These are phyloP conservation scores for Krasilnikovozyma curviuscula DNA, from an alignment of 768 basidiomycete species.

Conservation along the genomic window DNA sequence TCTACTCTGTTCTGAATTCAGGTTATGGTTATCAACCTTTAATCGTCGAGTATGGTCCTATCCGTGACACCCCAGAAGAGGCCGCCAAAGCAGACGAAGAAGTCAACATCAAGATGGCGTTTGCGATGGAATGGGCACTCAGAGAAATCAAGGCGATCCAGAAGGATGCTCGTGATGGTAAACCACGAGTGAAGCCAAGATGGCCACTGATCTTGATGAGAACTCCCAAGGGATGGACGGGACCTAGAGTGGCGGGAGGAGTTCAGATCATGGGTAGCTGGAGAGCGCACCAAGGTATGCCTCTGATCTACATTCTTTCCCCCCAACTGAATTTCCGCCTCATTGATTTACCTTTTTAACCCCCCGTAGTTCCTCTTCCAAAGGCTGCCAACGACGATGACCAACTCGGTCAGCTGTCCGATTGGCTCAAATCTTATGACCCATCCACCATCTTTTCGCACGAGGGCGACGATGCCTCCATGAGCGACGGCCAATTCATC, in stretches of 20 bases:
- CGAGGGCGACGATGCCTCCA: neutral
- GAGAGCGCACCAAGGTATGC: constrained; percentile 48
- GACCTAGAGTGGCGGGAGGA: constrained; percentile 47
- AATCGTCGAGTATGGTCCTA: constrained; percentile 42
- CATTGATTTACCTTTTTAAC: neutral
- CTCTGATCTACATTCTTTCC: neutral
- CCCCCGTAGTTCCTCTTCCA: constrained; percentile 51
- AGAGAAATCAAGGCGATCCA: constrained; percentile 50
- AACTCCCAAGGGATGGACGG: constrained; percentile 63
- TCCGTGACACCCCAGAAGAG: neutral
- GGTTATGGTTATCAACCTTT: constrained; percentile 70
- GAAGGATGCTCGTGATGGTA: constrained; percentile 50
- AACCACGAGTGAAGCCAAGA: constrained; percentile 56
- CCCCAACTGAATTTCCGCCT: neutral
- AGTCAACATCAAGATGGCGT: constrained; percentile 58
- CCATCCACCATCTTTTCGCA: constrained; percentile 51
- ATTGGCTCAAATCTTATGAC: constrained; percentile 56
- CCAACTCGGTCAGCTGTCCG: constrained; percentile 43
- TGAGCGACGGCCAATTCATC: constrained; percentile 11
- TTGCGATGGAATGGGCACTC: constrained; percentile 55
- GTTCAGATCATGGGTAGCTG: constrained; percentile 56
- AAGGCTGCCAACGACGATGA: constrained; percentile 42
- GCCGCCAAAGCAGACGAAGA: constrained; percentile 19
- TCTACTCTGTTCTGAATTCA: neutral
- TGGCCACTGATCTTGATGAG: constrained; percentile 77